Evolutionary conservation across 176 grass and related monocot species (phyloP).

Genomic region (Cenchrus purpureus): DNA sequence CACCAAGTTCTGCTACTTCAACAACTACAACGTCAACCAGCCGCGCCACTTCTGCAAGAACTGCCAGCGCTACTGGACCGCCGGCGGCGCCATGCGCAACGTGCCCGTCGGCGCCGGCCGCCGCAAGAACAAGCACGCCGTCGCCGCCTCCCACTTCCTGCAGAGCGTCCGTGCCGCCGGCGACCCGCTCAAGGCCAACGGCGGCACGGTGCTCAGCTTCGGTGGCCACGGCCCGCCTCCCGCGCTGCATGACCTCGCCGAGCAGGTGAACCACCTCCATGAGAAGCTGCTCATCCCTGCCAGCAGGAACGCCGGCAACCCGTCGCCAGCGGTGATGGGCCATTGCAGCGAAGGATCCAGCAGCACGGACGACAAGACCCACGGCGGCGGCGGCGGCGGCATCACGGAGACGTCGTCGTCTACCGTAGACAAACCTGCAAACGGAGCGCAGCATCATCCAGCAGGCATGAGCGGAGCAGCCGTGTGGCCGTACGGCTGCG

Average conservation of each 20-base stretch:
- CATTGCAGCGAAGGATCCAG: conserved; percentile 45
- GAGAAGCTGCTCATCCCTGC: background rate
- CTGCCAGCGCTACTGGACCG: conserved; percentile 95
- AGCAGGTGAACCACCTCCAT: conserved; percentile 12
- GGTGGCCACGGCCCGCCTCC: conserved; percentile 22
- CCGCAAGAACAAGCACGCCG: conserved; percentile 76
- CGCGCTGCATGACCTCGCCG: conserved; percentile 15
- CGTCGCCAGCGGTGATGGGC: background rate
- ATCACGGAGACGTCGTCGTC: background rate
- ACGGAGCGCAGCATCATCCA: conserved; percentile 19
- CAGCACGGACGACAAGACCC: conserved; percentile 38
- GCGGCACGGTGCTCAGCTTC: conserved; percentile 68
- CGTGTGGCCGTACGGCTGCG: conserved; percentile 57
- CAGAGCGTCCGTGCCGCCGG: conserved; percentile 25
- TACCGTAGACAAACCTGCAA: background rate
- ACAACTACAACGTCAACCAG: conserved; percentile 88
- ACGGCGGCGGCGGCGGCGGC: background rate
- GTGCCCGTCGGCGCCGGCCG: conserved; percentile 85
- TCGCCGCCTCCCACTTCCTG: conserved; percentile 48
- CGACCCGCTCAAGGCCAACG: conserved; percentile 23
- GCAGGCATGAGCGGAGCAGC: conserved; percentile 25
- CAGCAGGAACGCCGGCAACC: background rate
- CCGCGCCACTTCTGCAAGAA: conserved; percentile 95
- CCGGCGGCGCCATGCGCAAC: conserved; percentile 88
- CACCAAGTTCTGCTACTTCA: conserved; percentile 85